Conservation (phyloP, 139 green algal genomes). For the Tetradesmus lagerheimii region DNA sequence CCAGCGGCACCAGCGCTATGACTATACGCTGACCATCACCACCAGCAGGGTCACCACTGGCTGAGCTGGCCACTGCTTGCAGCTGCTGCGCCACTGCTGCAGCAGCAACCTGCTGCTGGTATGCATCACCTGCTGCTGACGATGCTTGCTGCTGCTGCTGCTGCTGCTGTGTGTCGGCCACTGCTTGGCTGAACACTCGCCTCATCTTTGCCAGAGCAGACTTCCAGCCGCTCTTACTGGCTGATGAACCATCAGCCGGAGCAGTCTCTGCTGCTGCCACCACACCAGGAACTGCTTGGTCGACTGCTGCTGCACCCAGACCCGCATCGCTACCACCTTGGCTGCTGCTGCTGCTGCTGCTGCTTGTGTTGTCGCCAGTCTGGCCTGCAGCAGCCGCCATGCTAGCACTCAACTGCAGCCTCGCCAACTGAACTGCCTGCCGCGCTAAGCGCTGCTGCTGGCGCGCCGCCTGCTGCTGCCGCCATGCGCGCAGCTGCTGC, state of each 20-base stretch:
- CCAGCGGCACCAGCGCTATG: background rate
- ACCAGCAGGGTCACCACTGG: background rate
- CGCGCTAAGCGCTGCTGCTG: background rate
- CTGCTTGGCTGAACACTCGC: background rate
- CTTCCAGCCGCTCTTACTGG: background rate
- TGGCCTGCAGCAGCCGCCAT: background rate
- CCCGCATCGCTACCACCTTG: background rate
- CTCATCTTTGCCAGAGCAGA: background rate
- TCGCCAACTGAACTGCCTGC: background rate
- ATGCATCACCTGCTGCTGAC: background rate
- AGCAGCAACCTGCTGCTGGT: constrained; percentile 26
- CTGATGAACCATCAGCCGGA: background rate
- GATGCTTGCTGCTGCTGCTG: background rate
- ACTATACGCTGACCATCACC: background rate
- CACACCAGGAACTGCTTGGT: background rate
- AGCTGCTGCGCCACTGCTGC: constrained; percentile 11
- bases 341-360: constrained; percentile 20
- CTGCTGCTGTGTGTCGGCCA: background rate
- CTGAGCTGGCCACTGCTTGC: background rate
- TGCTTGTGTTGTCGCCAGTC: background rate
- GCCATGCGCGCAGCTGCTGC: background rate
- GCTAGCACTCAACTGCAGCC: constrained; percentile 8
- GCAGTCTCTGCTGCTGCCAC: background rate
- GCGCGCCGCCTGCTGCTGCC: background rate
- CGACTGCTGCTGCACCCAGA: background rate